These are phyloP conservation scores for Penicillium ochrochloron DNA, from an alignment of 495 filamentous ascomycete species.

Conservation along the genomic window DNA sequence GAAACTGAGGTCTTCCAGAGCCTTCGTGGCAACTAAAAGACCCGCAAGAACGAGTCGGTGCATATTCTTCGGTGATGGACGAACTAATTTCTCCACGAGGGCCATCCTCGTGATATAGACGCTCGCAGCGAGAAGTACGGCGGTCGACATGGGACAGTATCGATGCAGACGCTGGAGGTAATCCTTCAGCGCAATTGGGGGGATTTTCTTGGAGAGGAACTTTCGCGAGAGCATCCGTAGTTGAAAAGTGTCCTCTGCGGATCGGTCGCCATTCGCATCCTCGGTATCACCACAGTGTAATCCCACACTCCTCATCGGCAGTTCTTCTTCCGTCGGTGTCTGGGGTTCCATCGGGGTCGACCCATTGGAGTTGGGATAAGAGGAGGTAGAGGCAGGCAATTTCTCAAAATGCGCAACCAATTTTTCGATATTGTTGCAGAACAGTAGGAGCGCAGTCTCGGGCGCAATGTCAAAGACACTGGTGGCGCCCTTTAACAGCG, in stretches of 20 bases:
- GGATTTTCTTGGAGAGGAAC: slow-evolving; percentile 87
- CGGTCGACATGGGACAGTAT: slow-evolving; percentile 95
- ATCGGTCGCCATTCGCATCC: slow-evolving; percentile 4
- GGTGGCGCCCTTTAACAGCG: slow-evolving; percentile 15
- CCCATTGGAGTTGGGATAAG: slow-evolving; percentile 42
- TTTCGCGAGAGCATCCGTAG: slow-evolving; percentile 71
- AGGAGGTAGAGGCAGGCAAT: slow-evolving; percentile 51
- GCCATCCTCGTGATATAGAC: slow-evolving; percentile 85
- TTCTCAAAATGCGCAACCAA: slow-evolving; percentile 74
- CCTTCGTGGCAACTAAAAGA: slow-evolving; percentile 88
- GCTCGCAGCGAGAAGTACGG: slow-evolving; percentile 90
- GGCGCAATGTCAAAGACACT: slow-evolving; percentile 77
- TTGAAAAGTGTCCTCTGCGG: slow-evolving; percentile 28
- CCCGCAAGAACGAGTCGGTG: slow-evolving; percentile 87
- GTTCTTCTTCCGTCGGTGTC: slow-evolving; percentile 37
- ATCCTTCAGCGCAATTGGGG: slow-evolving; percentile 78
- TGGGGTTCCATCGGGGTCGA: slow-evolving; percentile 63
- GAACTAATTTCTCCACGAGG: slow-evolving; percentile 71
- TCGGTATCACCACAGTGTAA: slow-evolving; percentile 33
- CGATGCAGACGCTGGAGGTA: slow-evolving; percentile 86
- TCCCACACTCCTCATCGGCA: slow-evolving; percentile 30
- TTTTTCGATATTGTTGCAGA: slow-evolving; percentile 72
- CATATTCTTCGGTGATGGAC: slow-evolving; percentile 78
- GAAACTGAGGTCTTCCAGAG: slow-evolving; percentile 86
- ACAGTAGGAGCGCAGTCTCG: slow-evolving; percentile 75